phyloP scores from a whole-genome alignment of 2,329 filamentous ascomycete genomes.

The Phaeosphaeria sp. region DNA sequence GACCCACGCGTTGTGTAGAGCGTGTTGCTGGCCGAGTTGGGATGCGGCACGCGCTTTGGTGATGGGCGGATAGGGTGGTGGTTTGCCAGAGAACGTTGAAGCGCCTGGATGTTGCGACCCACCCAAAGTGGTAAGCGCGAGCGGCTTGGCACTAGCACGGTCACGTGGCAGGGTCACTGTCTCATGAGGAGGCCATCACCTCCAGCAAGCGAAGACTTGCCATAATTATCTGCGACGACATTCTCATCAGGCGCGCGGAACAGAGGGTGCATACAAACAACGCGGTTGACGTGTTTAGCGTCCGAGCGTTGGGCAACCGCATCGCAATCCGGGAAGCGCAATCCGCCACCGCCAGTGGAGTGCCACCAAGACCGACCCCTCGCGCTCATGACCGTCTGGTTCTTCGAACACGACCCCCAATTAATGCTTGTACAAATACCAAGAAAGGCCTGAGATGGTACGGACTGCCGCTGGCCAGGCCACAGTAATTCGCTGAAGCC shows the following conservation, averaged over 20 bases:
- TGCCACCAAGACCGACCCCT: conserved; percentile 28
- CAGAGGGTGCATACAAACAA: conserved; percentile 11
- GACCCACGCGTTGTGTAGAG: conserved; percentile 43
- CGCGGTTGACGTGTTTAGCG: conserved; percentile 28
- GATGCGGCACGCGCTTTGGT: conserved; percentile 43
- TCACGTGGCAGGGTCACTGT: conserved; percentile 1
- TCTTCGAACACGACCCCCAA: conserved; percentile 17
- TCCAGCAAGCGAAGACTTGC: neutral
- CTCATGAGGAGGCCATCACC: neutral
- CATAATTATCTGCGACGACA: neutral
- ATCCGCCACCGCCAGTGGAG: conserved; percentile 27
- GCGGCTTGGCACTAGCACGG: conserved; percentile 16
- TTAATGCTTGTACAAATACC: neutral
- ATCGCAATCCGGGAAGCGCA: conserved; percentile 22
- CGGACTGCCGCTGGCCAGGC: neutral
- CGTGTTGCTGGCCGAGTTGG: conserved; percentile 44
- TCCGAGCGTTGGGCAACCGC: conserved; percentile 30
- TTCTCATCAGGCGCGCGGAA: neutral
- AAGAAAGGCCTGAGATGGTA: neutral
- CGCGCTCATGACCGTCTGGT: conserved; percentile 12
- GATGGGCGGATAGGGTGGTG: conserved; percentile 38
- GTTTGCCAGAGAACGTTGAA: conserved; percentile 20
- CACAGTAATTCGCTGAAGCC: too few species aligned
- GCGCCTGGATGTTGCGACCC: neutral
- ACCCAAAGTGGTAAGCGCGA: conserved; percentile 2